Evolutionary conservation across 2,329 filamentous ascomycete species (phyloP).

Genomic region (Tolypocladium guangdongense): DNA sequence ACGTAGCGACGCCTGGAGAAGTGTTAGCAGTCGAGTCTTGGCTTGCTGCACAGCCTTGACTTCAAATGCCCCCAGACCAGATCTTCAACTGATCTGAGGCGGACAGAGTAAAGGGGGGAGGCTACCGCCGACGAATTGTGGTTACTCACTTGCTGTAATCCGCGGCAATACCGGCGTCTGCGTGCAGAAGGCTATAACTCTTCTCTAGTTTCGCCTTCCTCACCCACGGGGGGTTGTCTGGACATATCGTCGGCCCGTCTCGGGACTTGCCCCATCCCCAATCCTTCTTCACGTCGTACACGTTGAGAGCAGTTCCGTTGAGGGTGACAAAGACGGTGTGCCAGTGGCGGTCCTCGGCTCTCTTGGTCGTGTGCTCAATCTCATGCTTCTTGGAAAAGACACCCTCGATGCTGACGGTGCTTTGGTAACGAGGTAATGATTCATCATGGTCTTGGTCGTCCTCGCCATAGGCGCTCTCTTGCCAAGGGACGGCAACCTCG

Average conservation of each 20-base stretch:
- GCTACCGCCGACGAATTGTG: not conserved
- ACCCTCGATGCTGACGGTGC: constrained; percentile 42
- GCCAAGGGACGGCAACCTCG: constrained; percentile 4
- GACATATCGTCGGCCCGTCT: constrained; percentile 37
- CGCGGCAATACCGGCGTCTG: constrained; percentile 62
- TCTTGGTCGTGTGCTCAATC: constrained; percentile 51
- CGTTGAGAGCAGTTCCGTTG: constrained; percentile 55
- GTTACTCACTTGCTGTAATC: constrained; percentile 56
- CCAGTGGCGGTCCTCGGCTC: constrained; percentile 54
- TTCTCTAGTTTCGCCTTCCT: constrained; percentile 46
- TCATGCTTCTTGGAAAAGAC: constrained; percentile 56
- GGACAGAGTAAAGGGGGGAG: not conserved
- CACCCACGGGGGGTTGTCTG: constrained; percentile 40
- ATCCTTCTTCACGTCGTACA: constrained; percentile 53
- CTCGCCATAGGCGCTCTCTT: constrained; percentile 10
- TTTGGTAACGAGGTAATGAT: constrained; percentile 43
- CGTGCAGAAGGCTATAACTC: constrained; percentile 63
- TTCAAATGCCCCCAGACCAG: not conserved
- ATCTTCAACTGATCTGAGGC: not conserved
- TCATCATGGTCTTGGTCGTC: constrained; percentile 26
- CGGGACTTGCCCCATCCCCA: constrained; percentile 36
- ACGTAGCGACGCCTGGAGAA: constrained; percentile 45
- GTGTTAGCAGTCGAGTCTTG: constrained; percentile 1
- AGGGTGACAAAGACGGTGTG: constrained; percentile 50
- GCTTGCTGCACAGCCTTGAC: not conserved